Evolutionary conservation across 495 filamentous ascomycete species (phyloP), one percentile per base, ranked within the genome.

Genomic region (Hypoxylon perforatum): DNA sequence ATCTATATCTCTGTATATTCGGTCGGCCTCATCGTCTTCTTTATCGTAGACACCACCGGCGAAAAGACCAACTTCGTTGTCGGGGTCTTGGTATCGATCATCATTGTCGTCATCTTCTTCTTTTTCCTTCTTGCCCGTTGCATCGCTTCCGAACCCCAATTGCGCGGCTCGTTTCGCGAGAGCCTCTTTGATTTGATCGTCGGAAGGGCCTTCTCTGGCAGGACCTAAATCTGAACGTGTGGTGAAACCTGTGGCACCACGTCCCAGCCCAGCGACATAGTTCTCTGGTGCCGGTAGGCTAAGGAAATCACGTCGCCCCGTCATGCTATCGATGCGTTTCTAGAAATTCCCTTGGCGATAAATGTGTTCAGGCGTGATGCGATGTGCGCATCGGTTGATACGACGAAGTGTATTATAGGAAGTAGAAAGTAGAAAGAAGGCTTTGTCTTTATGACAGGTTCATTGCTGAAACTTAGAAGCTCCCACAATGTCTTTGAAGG

Each of bases 161-260:
- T 88, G 86, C 62, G 91, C 91, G 17, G 94, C 94, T 67, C 95
- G 86, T 74, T 97, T 94, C 39, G 93, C 93, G 69, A 99, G 89
- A 45, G 92, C 92, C 71, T 96, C 95, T 76, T 98, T 97, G 81
- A 98, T 97, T 76, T 97, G 93, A 68, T 99, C 95, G 73, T 97
- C 95, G 59, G 91, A 97, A 18, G 95, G 96, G 11, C 95, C 95
- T 84, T 98, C 95, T 63, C 95, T 88, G 52, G 96, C 96, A 36
- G 96, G 96, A 42, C 95, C 95, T 30, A 99, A 83, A 85, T 99
- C 95, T 42, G 94, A 97, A 30, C 96, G 89, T 11, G 95, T 99
- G 4, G 95, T 98, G 78, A 99, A 99, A 30, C 96, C 95, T 0
- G 96, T 99, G 4, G 95, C 95, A 76, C 95, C 95, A 84, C 95